These are phyloP conservation scores for Picea abies DNA, from an alignment of 83 land plant species.

Conservation along the genomic window DNA sequence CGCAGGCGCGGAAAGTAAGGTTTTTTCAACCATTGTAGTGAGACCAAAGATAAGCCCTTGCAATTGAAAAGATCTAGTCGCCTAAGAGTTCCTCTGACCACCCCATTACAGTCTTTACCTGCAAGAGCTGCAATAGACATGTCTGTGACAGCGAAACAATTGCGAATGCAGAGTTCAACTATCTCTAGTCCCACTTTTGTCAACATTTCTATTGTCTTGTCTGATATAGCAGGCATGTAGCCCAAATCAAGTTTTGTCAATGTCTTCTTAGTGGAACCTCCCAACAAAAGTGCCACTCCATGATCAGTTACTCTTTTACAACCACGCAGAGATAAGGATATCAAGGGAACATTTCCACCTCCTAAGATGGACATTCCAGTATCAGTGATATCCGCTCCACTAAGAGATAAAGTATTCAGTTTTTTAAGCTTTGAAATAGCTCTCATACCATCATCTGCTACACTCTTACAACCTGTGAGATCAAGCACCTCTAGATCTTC, in stretches of 20 bases:
- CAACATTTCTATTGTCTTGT: constrained; percentile 31
- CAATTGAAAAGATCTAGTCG: constrained; percentile 63
- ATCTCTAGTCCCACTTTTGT: constrained; percentile 24
- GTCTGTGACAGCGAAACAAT: constrained; percentile 47
- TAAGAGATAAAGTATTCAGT: constrained; percentile 37
- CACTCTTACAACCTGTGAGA: constrained; percentile 62
- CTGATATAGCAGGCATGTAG: constrained; percentile 41
- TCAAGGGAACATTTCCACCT: constrained; percentile 28
- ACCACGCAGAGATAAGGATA: constrained; percentile 33
- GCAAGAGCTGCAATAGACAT: neutral
- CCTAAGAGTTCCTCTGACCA: constrained; percentile 26
- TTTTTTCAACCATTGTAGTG: constrained; percentile 20
- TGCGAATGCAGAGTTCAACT: constrained; percentile 39
- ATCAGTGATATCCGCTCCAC: constrained; percentile 47
- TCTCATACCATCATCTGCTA: constrained; percentile 54
- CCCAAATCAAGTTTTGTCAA: constrained; percentile 47
- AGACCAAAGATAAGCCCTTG: constrained; percentile 23
- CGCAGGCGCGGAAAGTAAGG: constrained; percentile 43
- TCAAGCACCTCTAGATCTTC: constrained; percentile 51
- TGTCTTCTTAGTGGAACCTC: constrained; percentile 27
- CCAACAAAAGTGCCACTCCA: constrained; percentile 36
- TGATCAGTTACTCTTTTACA: constrained; percentile 58
- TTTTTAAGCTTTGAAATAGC: constrained; percentile 39
- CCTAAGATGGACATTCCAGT: constrained; percentile 45
- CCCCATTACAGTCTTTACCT: neutral